Evolutionary conservation across 331 rosid species (phyloP), one percentile per base, ranked within the genome.

Genomic region (Saraca asoca): DNA sequence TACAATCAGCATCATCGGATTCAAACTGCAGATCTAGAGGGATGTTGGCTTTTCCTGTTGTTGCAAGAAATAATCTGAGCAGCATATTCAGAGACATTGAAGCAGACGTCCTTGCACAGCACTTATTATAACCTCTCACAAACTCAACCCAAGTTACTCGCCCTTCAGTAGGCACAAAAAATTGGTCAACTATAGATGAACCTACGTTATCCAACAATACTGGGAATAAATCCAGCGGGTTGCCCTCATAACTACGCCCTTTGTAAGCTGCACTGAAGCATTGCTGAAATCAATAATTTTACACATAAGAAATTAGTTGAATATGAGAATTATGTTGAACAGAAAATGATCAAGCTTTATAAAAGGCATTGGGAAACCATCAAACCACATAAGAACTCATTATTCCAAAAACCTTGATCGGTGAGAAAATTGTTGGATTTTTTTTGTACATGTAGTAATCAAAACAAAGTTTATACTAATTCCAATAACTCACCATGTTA

Each of bases 121-220:
- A 85, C 57, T 71, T 89, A 64, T 79, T 84, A 64, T 89, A 93
- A 17, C 96, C 91, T 51, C 43, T 84, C 11, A 89, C 81, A 53
- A 93, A 87, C 68, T 81, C 91, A 67, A 87, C 52, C 98, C 98
- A 93, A 17, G 62, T 70, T 35, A 93, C 72, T 61, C 87, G 90
- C 5, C 64, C 94, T 68, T 84, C 68, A 14, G 67, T 82, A 9
- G 83, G 2, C 12, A 64, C 68, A 63, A 93, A 87, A 62, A 85
- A 84, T 29, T 85, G 77, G 68, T 87, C 94, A 48, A 59, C 82
- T 0, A 87, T 72, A 0, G 87, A 66, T 51, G 86, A 74, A 50
- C 95, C 94, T 17, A 85, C 20, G 61, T 82, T 82, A 71, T 89
- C 91, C 81, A 89, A 68, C 60, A 90, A 19, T 3, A 41, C 73